A percentile compares a stretch with the other conserved stretches of the same genome.
phyloP scores from a whole-genome alignment of 2,329 filamentous ascomycete species.

The Aspergillus sergii region DNA sequence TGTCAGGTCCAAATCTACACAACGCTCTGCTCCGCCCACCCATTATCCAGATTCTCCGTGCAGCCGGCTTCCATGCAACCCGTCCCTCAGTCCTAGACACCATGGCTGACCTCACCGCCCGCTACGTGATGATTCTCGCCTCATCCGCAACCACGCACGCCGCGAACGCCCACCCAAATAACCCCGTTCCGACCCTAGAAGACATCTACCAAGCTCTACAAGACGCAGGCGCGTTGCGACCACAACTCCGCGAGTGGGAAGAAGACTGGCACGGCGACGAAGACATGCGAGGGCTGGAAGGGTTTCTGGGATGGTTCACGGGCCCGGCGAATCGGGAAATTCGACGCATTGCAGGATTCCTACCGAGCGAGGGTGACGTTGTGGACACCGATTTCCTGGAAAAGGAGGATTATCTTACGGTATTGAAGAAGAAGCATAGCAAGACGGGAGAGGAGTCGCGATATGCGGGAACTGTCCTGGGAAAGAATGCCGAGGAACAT shows the following conservation, averaged over 20 bases:
- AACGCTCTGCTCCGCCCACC: slow-evolving; percentile 83
- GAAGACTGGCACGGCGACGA: slow-evolving; percentile 72
- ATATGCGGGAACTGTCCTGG: slow-evolving; percentile 82
- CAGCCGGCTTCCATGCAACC: slow-evolving; percentile 84
- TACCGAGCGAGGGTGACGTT: slow-evolving; percentile 57
- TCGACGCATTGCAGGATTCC: slow-evolving; percentile 74
- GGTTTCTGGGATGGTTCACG: slow-evolving; percentile 77
- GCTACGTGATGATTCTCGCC: slow-evolving; percentile 77
- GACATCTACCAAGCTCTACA: slow-evolving; percentile 86
- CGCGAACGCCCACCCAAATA: slow-evolving; percentile 65
- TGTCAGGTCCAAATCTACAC: slow-evolving; percentile 58
- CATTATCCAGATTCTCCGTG: slow-evolving; percentile 87
- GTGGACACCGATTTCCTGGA: slow-evolving; percentile 55
- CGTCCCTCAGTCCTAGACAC: slow-evolving; percentile 82
- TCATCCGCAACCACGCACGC: slow-evolving; percentile 73
- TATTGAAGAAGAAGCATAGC: slow-evolving; percentile 88
- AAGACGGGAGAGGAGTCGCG: slow-evolving; percentile 85
- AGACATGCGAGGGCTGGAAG: slow-evolving; percentile 75
- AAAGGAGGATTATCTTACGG: slow-evolving; percentile 71
- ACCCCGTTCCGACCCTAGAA: slow-evolving; percentile 65
- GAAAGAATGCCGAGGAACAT: slow-evolving; percentile 70
- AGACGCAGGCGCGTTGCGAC: slow-evolving; percentile 74
- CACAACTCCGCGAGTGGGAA: slow-evolving; percentile 67
- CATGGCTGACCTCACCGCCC: slow-evolving; percentile 80
- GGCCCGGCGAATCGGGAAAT: slow-evolving; percentile 79